Base-by-base conservation (phyloP, 1,284 basidiomycete genomes). In the Amylostereum areolatum region DNA sequence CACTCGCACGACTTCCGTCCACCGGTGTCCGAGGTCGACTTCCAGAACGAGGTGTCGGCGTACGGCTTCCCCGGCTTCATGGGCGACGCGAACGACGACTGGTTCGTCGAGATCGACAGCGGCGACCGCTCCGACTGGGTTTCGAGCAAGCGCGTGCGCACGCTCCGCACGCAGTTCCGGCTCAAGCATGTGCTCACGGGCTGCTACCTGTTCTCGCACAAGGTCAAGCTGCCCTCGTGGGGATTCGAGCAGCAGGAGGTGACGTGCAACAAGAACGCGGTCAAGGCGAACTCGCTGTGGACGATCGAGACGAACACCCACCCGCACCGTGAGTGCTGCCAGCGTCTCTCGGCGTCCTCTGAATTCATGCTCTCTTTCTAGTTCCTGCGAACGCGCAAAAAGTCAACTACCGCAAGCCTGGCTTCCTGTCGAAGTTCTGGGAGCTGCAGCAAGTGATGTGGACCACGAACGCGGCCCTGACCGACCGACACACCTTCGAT, bases 161-260 rank as follows among this genome's bases (percentile, higher is more conserved):
- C 96, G 1, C 66, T 99, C 10, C 72, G 90, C 47, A 94, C 91
- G 3, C 77, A 82, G 47, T 97, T 99, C 72, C 78, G 88, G 56
- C 71, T 99, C 46, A 74, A 85, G 54, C 97, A 99, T 68, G 77
- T 80, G 18, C 74, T 95, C 55, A 90, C 89, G 0, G 92, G 93
- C 3, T 99, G 96, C 68, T 98, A 97, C 66, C 75, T 99, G 43
- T 99, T 98, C 76, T 95, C 91, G 44, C 97, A 99, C 74, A 96
- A 95, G 67, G 88, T 98, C 61, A 95, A 97, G 68, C 72, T 99
- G 3, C 97, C 97, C 0, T 90, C 97, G 8, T 99, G 97, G 97
- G 97, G 85, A 0, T 99, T 81, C 60, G 95, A 97, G 59, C 97
- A 99, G 68, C 97, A 99, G 66, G 97, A 99, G 64, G 96, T 95